These are phyloP conservation scores for Nephelium lappaceum DNA, from an alignment of 345 rosid species.

Conservation along the genomic window DNA sequence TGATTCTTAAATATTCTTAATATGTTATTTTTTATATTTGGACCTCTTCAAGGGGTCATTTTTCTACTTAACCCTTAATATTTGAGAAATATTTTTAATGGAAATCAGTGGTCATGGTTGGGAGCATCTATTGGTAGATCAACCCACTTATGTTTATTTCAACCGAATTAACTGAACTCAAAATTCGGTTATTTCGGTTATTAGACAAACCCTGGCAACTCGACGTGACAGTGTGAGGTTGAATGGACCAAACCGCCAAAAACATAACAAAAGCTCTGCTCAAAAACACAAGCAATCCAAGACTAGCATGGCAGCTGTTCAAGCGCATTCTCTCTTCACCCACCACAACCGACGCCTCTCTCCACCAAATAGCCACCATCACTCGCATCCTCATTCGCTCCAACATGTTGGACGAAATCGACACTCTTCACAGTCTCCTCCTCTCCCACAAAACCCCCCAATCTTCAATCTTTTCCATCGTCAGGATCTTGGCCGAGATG, in stretches of 20 bases:
- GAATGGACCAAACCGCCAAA: constrained; percentile 57
- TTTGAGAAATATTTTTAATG: no score
- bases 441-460: constrained; percentile 27
- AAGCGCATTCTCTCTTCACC: constrained; percentile 66
- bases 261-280: constrained; percentile 61
- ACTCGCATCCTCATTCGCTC: constrained; percentile 65
- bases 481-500: constrained; percentile 52
- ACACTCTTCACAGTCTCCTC: constrained; percentile 61
- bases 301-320: constrained; percentile 84
- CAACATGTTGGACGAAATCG: constrained; percentile 66
- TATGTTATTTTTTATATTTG: no score
- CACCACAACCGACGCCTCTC: constrained; percentile 23
- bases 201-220: background rate
- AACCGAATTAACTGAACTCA: no score
- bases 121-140: no score
- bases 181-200: background rate
- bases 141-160: no score
- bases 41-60: no score
- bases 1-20: no score
- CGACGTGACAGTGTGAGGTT: background rate
- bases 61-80: no score
- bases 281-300: constrained; percentile 66
- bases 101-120: no score
- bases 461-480: constrained; percentile 47
- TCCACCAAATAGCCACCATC: constrained; percentile 54